Conservation (phyloP, 106 monocot genomes). For the Apostasia shenzhenica region DNA sequence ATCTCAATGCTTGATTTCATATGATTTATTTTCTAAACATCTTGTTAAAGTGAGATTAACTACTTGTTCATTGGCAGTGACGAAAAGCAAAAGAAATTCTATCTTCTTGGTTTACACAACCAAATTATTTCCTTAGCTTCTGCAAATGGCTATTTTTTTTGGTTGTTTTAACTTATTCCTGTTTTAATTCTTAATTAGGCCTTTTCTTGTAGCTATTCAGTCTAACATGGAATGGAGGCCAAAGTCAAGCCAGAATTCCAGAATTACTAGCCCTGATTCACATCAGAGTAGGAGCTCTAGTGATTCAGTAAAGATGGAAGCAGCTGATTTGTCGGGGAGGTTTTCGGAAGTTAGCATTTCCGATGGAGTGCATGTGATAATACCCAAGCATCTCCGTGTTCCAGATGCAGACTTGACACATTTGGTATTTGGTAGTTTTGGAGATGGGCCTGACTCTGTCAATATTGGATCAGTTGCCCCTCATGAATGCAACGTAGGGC, state of each 20-base stretch:
- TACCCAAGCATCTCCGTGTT: slow-evolving; percentile 8
- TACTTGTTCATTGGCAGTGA: too few relatives aligned
- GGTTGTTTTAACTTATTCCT: not conserved
- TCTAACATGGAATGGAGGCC: slow-evolving; percentile 10
- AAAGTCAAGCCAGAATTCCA: slow-evolving; percentile 1
- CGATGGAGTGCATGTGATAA: slow-evolving; percentile 4
- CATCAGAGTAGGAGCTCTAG: not conserved
- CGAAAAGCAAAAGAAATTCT: too few relatives aligned
- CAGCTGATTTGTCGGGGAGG: not conserved
- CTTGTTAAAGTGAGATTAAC: too few relatives aligned
- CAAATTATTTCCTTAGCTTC: too few relatives aligned
- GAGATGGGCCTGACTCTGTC: not conserved
- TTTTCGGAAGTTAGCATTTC: not conserved
- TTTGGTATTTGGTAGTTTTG: slow-evolving; percentile 9
- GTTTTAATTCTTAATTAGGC: not conserved
- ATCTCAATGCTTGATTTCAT: too few relatives aligned
- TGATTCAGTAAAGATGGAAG: not conserved
- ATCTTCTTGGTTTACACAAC: too few relatives aligned
- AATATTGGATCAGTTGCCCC: not conserved
- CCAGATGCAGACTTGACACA: slow-evolving; percentile 1
- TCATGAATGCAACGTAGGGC: not conserved
- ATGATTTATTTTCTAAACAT: too few relatives aligned
- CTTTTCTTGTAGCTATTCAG: slow-evolving; percentile 1
- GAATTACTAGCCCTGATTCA: not conserved
- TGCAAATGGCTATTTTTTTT: not conserved